A percentile compares a stretch with the other conserved stretches of the same genome.
Evolutionary conservation across 2,329 filamentous ascomycete species (phyloP).

Genomic region (Claviceps lovelessii): DNA sequence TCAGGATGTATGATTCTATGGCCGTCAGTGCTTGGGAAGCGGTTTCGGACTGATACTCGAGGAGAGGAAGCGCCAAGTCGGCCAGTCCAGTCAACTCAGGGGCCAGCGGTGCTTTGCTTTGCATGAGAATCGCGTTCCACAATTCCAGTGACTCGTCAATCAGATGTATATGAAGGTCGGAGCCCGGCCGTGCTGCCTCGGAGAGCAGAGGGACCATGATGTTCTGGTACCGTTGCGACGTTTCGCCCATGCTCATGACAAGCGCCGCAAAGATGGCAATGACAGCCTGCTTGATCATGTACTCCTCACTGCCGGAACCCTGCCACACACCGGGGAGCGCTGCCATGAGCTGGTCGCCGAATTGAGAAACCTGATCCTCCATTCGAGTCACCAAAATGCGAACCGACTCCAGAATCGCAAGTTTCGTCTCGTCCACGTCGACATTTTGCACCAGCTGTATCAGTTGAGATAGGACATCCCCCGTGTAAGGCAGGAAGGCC

Average conservation of each 20-base stretch:
- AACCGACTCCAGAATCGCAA: conserved; percentile 78
- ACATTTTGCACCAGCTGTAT: conserved; percentile 68
- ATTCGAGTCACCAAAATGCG: conserved; percentile 67
- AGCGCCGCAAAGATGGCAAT: conserved; percentile 73
- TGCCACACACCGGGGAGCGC: conserved; percentile 76
- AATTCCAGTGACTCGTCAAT: conserved; percentile 86
- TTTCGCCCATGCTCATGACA: conserved; percentile 69
- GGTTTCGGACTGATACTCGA: conserved; percentile 52
- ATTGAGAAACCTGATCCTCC: conserved; percentile 53
- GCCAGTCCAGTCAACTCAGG: conserved; percentile 49
- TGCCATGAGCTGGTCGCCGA: conserved; percentile 68
- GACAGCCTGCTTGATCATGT: conserved; percentile 87
- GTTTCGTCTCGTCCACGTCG: conserved; percentile 73
- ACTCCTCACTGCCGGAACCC: conserved; percentile 62
- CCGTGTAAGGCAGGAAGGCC: conserved; percentile 62
- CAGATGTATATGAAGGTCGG: conserved; percentile 64
- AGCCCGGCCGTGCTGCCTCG: conserved; percentile 63
- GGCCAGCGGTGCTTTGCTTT: conserved; percentile 48
- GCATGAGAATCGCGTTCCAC: conserved; percentile 61
- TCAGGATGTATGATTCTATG: conserved; percentile 54
- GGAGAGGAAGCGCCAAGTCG: conserved; percentile 47
- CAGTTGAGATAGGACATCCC: conserved; percentile 56
- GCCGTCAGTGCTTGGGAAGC: conserved; percentile 48
- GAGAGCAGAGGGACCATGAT: conserved; percentile 72
- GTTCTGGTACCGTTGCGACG: conserved; percentile 63